Evolutionary conservation across 495 filamentous ascomycete genomes (phyloP).

Genomic region (Xylaria grammica): DNA sequence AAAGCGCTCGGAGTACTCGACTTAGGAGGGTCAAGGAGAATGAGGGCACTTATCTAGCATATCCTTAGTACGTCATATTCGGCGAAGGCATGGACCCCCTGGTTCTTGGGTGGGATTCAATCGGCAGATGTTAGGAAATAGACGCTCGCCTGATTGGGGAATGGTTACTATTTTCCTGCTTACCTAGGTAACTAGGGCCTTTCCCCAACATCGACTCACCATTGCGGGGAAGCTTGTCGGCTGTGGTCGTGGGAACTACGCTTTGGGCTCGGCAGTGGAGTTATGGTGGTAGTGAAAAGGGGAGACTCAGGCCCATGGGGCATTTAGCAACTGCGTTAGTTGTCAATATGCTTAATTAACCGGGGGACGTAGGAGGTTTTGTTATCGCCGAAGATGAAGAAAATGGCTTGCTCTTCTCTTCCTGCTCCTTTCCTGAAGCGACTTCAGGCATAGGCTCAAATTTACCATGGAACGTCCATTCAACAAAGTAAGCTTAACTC

Average conservation of each 20-base stretch:
- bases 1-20: no score
- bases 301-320: not conserved
- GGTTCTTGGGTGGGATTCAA: not conserved
- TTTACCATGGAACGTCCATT: constrained; percentile 19
- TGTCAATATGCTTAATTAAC: constrained; percentile 11
- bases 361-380: constrained; percentile 8
- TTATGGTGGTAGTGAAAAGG: not conserved
- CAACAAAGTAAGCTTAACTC: constrained; percentile 15
- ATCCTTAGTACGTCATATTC: not conserved
- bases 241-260: not conserved
- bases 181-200: constrained; percentile 5
- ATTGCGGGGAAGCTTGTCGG: constrained; percentile 20
- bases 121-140: not conserved
- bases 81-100: not conserved
- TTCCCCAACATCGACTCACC: constrained; percentile 9
- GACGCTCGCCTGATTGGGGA: not conserved
- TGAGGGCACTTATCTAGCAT: not conserved
- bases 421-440: not conserved
- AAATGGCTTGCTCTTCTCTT: not conserved
- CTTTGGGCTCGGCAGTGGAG: constrained; percentile 18
- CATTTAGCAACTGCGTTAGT: not conserved
- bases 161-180: not conserved
- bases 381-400: constrained; percentile 5
- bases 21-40: not conserved
- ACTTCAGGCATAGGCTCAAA: not conserved